Conservation (phyloP, 371 early-diverging fungal genomes). For the Thermomucor indicae-seudaticae region DNA sequence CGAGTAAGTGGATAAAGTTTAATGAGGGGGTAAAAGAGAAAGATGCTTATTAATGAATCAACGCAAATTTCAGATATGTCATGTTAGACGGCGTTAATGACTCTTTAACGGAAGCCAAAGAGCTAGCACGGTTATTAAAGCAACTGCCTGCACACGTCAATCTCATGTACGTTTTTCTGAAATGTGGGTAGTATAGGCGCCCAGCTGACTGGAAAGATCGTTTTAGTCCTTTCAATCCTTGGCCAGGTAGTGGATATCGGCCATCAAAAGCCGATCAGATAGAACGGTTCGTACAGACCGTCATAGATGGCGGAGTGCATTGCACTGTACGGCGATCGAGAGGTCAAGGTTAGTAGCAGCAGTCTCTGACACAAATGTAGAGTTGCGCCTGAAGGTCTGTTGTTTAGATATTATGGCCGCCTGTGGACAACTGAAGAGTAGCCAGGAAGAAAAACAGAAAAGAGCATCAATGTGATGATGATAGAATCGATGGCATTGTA, state of each 20-base stretch:
- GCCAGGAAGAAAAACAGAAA: conserved; percentile 7
- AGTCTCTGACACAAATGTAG: background rate
- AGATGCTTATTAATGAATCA: background rate
- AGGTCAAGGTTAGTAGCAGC: conserved; percentile 44
- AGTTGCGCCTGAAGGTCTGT: conserved; percentile 1
- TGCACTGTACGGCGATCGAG: conserved; percentile 56
- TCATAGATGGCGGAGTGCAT: conserved; percentile 43
- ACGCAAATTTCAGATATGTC: conserved; percentile 55
- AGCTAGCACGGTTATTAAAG: conserved; percentile 56
- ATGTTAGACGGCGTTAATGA: conserved; percentile 86
- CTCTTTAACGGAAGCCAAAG: conserved; percentile 60
- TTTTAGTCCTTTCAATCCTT: conserved; percentile 72
- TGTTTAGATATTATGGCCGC: conserved; percentile 68
- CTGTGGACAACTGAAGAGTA: conserved; percentile 68
- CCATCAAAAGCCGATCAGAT: conserved; percentile 49
- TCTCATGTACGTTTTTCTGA: conserved; percentile 55
- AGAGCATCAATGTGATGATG: too few relatives aligned
- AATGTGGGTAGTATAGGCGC: background rate
- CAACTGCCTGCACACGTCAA: conserved; percentile 80
- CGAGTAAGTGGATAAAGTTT: conserved; percentile 48
- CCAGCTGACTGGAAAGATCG: background rate
- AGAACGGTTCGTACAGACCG: conserved; percentile 44
- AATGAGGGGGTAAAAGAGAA: background rate
- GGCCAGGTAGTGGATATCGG: conserved; percentile 68
- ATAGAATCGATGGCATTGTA: too few relatives aligned